Base-by-base conservation (phyloP, 1,139 yeast genomes). In the Taphrina communis region DNA sequence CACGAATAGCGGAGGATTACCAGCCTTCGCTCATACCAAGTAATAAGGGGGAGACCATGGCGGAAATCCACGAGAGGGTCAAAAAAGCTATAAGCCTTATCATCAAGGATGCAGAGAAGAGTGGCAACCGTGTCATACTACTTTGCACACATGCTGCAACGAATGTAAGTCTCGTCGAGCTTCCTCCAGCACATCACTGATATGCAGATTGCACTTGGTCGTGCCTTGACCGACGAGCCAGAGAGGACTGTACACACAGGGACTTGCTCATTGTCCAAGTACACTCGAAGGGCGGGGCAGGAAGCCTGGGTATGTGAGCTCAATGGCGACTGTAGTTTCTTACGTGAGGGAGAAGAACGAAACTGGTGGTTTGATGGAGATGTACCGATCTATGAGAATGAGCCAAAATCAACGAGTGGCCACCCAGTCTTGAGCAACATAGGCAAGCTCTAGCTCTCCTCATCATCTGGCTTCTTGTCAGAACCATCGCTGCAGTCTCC, bases 131-230 rank as follows among this genome's bases (percentile, higher is more conserved):
- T 53, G 81, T 84, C 0, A 79, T 90, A 8, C 76, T 90, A 60
- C 80, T 90, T 12, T 84, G 89, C 50, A 86, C 94, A 8, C 97
- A 90, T 77, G 97, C 96, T 1, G 96, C 97, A 6, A 84, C 93
- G 6, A 88, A 63, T 63, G 62, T 58, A 44, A 44, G 62, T 25
- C 11, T n/a, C 14, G 9, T 8, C 17, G 25, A 39, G 46, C n/a
- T 21, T 39, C n/a, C 17, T 36, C 2, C 21, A 39, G 50, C 3
- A 39, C 19, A 31, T 7, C 6, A 38, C 36, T 31, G 17, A 31
- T 11, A 21, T 14, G 6, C n/a, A 88, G 75, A 89, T 89, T 69
- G 90, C 92, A 0, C 79, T 90, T 36, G 96, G 96, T 1, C 83
- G 89, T 82, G 84, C 88, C 1, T 79, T 90, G 46, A 76, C 87